These are phyloP conservation scores for Raffaelea albimanens DNA, from an alignment of 2,329 filamentous ascomycete species.

Conservation along the genomic window DNA sequence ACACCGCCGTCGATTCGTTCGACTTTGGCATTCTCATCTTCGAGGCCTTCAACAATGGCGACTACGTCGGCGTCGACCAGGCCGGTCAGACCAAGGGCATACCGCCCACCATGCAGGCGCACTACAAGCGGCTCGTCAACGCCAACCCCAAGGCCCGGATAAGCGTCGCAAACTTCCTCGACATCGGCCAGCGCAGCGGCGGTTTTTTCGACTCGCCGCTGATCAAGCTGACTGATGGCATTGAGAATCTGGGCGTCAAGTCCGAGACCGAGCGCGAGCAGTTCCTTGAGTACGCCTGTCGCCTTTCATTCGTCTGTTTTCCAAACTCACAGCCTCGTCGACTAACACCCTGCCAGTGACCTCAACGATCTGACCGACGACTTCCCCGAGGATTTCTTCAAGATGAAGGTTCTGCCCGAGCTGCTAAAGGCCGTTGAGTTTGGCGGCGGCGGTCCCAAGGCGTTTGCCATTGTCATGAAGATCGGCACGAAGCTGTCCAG, in stretches of 20 bases:
- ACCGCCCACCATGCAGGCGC: slow-evolving; percentile 78
- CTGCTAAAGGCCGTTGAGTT: slow-evolving; percentile 98
- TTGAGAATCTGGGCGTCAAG: slow-evolving; percentile 88
- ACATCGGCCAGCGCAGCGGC: slow-evolving; percentile 72
- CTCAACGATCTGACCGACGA: slow-evolving; percentile 82
- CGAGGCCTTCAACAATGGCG: slow-evolving; percentile 78
- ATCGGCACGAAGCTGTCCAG: slow-evolving; percentile 78
- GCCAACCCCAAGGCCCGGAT: slow-evolving; percentile 82
- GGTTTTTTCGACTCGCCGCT: slow-evolving; percentile 90
- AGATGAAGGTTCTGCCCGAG: slow-evolving; percentile 91
- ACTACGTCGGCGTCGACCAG: slow-evolving; percentile 67
- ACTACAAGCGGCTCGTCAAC: slow-evolving; percentile 83
- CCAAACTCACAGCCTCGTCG: background rate
- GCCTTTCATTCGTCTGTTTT: background rate
- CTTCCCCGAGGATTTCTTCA: slow-evolving; percentile 96
- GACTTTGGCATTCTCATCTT: slow-evolving; percentile 75
- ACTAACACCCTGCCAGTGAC: slow-evolving; percentile 35
- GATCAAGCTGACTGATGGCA: slow-evolving; percentile 84
- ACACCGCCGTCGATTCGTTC: slow-evolving; percentile 79
- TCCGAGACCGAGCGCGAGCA: slow-evolving; percentile 72
- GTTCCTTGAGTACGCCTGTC: slow-evolving; percentile 61
- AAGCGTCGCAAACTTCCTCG: slow-evolving; percentile 76
- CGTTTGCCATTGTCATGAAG: slow-evolving; percentile 80
- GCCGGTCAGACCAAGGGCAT: slow-evolving; percentile 78
- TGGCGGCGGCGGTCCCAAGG: slow-evolving; percentile 87